A percentile compares a stretch with the other conserved stretches of the same genome.
Conservation (phyloP, 192 early-diverging fungal species). For the Dimargaris verticillata region DNA sequence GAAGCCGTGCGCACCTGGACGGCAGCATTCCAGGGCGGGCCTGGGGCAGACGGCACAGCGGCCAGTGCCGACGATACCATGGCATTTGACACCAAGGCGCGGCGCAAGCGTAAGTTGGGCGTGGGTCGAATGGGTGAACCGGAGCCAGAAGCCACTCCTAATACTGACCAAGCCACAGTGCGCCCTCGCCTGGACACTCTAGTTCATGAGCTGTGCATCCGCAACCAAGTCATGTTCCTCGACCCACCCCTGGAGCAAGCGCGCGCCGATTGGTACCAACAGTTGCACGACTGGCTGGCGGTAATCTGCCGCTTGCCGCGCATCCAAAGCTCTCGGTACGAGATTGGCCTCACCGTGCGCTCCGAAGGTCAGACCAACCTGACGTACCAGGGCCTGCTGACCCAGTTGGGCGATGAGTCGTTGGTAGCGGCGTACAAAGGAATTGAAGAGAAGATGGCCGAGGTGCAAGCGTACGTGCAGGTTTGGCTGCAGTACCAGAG, state of each 20-base stretch:
- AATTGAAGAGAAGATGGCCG: conserved; percentile 59
- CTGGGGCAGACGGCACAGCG: conserved; percentile 23
- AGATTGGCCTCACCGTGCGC: conserved; percentile 51
- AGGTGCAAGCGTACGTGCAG: conserved; percentile 70
- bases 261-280: conserved; percentile 67
- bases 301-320: conserved; percentile 70
- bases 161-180: not conserved
- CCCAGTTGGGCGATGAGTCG: conserved; percentile 45
- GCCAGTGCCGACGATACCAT: conserved; percentile 19
- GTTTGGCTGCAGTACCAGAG: conserved; percentile 98
- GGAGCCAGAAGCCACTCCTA: not conserved
- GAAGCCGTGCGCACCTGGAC: conserved; percentile 63
- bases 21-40: conserved; percentile 39
- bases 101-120: conserved; percentile 12
- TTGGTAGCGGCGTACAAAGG: conserved; percentile 65
- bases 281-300: conserved; percentile 89
- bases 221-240: conserved; percentile 92
- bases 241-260: conserved; percentile 94
- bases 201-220: conserved; percentile 76
- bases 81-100: conserved; percentile 21
- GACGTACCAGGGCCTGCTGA: conserved; percentile 43
- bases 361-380: conserved; percentile 37
- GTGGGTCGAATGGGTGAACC: conserved; percentile 29
- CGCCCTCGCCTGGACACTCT: conserved; percentile 34
- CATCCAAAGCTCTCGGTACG: conserved; percentile 81